A percentile compares a stretch with the other conserved stretches of the same genome.
Evolutionary conservation across 129 eudicot species (phyloP).

Genomic region (Artemisia tridentata): DNA sequence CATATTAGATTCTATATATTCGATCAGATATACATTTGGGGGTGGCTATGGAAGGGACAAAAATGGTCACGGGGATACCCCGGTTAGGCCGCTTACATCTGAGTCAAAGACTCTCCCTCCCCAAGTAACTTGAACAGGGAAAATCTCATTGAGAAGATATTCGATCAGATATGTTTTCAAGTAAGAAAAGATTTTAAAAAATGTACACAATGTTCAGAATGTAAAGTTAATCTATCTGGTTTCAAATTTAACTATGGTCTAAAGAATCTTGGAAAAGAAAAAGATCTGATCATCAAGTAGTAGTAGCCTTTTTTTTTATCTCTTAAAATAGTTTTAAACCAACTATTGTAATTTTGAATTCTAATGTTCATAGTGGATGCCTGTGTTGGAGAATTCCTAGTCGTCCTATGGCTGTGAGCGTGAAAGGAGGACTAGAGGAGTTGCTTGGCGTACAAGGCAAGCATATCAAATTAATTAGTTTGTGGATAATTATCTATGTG

Average conservation of each 20-base stretch:
- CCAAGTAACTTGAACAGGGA: no score
- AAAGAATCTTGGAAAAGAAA: slow-evolving; percentile 18
- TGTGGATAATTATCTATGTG: no score
- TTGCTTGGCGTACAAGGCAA: no score
- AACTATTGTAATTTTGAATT: not conserved
- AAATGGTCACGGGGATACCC: no score
- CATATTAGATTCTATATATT: not conserved
- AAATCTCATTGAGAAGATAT: no score
- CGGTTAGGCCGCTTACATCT: no score
- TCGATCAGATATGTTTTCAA: not conserved
- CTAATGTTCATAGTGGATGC: slow-evolving; percentile 74
- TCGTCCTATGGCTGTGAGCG: no score
- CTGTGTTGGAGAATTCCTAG: no score
- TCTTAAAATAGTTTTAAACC: not conserved
- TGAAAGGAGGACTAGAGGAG: no score
- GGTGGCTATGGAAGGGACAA: no score
- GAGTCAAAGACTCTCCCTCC: no score
- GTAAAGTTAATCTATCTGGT: slow-evolving; percentile 10
- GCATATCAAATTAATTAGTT: no score
- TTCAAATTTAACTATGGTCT: slow-evolving; percentile 8
- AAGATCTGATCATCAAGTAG: slow-evolving; percentile 4
- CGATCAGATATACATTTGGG: not conserved
- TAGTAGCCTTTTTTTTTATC: slow-evolving; percentile 14
- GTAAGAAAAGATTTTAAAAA: not conserved
- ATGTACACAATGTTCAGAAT: slow-evolving; percentile 6